Evolutionary conservation across 306 rosid species (phyloP).

Genomic region (Rosa lucieae): DNA sequence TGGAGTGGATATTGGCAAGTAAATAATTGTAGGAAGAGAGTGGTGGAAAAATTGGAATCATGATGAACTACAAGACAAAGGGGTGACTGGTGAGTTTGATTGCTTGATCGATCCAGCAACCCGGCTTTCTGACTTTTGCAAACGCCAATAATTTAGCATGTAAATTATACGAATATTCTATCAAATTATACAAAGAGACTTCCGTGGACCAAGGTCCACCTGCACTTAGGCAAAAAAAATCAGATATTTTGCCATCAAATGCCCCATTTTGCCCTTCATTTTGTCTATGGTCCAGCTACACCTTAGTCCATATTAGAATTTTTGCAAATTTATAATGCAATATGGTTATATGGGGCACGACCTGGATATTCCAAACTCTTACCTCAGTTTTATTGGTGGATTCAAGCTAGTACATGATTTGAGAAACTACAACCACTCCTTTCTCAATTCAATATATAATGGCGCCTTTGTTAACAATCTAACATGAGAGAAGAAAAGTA

Average conservation of each 20-base stretch:
- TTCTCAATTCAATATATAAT: not conserved
- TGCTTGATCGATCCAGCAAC: not conserved
- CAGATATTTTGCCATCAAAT: no score
- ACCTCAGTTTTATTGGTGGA: not conserved
- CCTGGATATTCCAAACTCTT: not conserved
- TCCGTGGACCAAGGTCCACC: no score
- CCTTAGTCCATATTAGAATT: no score
- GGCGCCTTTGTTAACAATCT: not conserved
- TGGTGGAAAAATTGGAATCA: not conserved
- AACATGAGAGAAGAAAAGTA: no score
- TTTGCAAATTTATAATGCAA: not conserved
- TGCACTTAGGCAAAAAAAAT: no score
- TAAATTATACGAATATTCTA: not conserved
- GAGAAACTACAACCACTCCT: no score
- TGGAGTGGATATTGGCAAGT: not conserved
- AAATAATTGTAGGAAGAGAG: not conserved
- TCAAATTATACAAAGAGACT: not conserved
- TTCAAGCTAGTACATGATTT: not conserved
- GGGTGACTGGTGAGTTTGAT: not conserved
- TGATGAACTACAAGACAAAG: slow-evolving; percentile 22
- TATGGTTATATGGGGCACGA: not conserved
- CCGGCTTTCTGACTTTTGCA: not conserved
- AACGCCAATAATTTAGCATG: not conserved
- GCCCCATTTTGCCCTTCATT: no score
- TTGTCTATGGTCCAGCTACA: no score